Evolutionary conservation across 441 rosid species (phyloP), one percentile per base, ranked within the genome.

Genomic region (Eutrema salsugineum): DNA sequence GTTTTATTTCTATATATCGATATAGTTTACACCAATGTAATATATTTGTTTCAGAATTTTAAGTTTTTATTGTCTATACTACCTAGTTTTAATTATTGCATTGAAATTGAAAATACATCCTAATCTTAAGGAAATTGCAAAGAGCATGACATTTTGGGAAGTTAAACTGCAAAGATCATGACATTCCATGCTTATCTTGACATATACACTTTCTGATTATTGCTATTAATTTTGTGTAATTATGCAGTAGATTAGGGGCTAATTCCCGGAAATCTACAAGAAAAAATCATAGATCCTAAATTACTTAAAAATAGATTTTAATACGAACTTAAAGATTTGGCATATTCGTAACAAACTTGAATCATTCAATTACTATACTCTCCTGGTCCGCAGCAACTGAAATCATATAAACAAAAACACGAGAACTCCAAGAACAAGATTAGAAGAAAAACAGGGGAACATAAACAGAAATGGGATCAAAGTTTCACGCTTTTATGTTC

Each of bases 401-500:
- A 54, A 11, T 43, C 39, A 17, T 42, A 17, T 22, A 43, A 63
- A 39, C 22, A 61, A 19, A 61, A 42, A 28, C 38, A 71, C 8
- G 35, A 53, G 8, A 71, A 71, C 16, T 24, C 8, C 14, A 38
- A 19, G 47, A 73, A 32, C 32, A 59, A 51, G 32, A 50, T 9
- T 3, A 63, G 27, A 19, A 54, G 19, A 12, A 44, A 30, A 56
- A 46, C 30, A n/a, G 11, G 35, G 33, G 38, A 27, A 33, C 6
- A 38, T 7, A 53, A n/a, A 50, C 22, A 44, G 10, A 59, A 20
- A 50, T 64, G 73, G 54, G n/a, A 5, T 33, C 56, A 47, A 50
- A 56, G 43, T 24, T 79, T 20, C 83, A 77, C 33, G 74, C 66
- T 10, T 70, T 74, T 9, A 79, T 79, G 85, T 77, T 82, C 19